Percentiles rank a stretch among this genome's conserved stretches.
These are phyloP conservation scores for Eucalyptus polybractea DNA, from an alignment of 345 rosid genomes.

Conservation along the genomic window DNA sequence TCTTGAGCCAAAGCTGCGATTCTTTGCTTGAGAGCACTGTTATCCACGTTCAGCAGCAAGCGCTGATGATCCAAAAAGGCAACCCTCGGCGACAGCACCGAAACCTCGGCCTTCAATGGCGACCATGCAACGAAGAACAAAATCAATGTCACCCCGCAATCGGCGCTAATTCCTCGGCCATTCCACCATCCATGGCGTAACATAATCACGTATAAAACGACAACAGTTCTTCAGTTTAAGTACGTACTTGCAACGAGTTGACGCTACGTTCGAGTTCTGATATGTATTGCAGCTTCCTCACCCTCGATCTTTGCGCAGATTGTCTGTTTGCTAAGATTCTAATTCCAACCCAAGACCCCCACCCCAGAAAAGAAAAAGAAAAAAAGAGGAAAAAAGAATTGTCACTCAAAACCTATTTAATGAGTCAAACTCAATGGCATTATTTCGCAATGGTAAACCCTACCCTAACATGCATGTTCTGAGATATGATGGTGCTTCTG, in stretches of 20 bases:
- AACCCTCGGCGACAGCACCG: constrained; percentile 76
- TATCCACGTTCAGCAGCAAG: constrained; percentile 73
- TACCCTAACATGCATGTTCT: neutral
- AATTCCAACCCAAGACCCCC: neutral
- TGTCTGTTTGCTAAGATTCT: constrained; percentile 92
- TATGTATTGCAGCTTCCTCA: constrained; percentile 82
- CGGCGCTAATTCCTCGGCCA: neutral
- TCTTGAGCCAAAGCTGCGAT: constrained; percentile 94
- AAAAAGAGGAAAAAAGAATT: neutral
- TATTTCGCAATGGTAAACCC: neutral
- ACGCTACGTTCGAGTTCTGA: constrained; percentile 91
- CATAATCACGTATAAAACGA: neutral
- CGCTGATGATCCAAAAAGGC: constrained; percentile 85
- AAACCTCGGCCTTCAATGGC: constrained; percentile 57
- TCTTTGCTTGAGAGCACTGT: constrained; percentile 82
- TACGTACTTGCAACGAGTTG: constrained; percentile 56
- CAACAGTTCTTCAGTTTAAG: neutral
- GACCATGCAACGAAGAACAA: neutral
- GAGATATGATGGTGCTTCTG: neutral
- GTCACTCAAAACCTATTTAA: neutral
- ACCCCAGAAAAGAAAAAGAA: neutral
- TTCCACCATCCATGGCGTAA: neutral
- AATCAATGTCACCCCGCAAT: neutral
- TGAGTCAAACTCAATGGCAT: neutral
- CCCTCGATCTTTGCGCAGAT: constrained; percentile 92